Evolutionary conservation across 2,329 filamentous ascomycete species (phyloP), one percentile per base, ranked within the genome.

Genomic region (Trichoderma asperellum): DNA sequence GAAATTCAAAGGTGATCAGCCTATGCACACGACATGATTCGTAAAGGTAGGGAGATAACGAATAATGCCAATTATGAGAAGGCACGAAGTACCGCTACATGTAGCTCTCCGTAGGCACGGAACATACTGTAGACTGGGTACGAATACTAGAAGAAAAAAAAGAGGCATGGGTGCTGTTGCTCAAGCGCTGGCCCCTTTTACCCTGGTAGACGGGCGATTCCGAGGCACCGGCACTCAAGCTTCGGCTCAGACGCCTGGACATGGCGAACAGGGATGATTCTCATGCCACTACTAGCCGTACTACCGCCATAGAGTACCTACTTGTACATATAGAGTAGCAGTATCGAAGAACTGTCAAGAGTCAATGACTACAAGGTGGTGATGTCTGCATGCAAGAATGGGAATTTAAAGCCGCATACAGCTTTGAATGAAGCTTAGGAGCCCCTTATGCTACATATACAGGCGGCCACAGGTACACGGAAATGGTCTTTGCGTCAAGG

Each of bases 161-260:
- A 8, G n/a, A 57, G 37, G 60, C 60, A 24, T 40, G 47, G 47
- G 47, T 21, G 32, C 34, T 52, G n/a, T 43, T 53, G 16, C 21
- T 32, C 40, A 61, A 47, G 21, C 37, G 62, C 61, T 61, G 63
- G 63, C 63, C 68, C 68, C 68, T 67, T 58, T 67, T 47, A 49
- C 49, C 57, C 43, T 70, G 40, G 68, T 29, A 18, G 52, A 16
- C 68, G 63, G 49, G 58, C 57, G 58, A 68, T 70, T 70, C 68
- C 68, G 68, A 70, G 63, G 56, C 59, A 70, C 57, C 63, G 63
- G 68, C 68, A 68, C 63, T 55, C 63, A 65, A 34, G 58, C 58
- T 58, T 63, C 59, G 52, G 43, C 56, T 62, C 61, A 58, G n/a
- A 49, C 21, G 57, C 68, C 47, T 65, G 37, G 64, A 37, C 43